phyloP scores from a whole-genome alignment of 805 yeast species.

The Cyberlindnera nakhonratchasimensis region DNA sequence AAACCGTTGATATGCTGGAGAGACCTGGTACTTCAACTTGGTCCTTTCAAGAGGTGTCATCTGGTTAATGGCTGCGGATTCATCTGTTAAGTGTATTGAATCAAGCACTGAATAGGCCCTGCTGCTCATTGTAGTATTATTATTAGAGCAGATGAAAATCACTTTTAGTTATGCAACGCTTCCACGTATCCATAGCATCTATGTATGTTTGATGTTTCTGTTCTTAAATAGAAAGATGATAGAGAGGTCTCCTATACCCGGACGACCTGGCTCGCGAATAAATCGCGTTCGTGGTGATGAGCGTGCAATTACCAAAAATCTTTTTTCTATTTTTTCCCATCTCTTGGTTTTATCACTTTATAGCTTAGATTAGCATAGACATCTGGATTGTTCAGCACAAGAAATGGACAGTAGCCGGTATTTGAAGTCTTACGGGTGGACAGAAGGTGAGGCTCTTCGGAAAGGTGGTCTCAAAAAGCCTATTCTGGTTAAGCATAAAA shows the following conservation, averaged over 20 bases:
- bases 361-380: not conserved
- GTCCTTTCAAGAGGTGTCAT: constrained; percentile 1
- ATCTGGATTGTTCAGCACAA: not conserved
- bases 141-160: no score
- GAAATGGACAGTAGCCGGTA: constrained; percentile 74
- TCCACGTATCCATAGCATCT: no score
- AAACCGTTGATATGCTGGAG: not conserved
- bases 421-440: constrained; percentile 82
- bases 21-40: not conserved
- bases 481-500: constrained; percentile 83
- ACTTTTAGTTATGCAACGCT: no score
- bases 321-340: not conserved
- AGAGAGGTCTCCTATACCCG: no score
- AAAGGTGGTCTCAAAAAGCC: constrained; percentile 83
- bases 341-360: not conserved
- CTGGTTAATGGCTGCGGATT: not conserved
- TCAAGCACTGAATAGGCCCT: not conserved
- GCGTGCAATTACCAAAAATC: constrained; percentile 6
- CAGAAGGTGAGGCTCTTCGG: constrained; percentile 80
- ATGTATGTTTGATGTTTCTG: not conserved
- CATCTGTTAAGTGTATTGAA: not conserved
- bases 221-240: no score
- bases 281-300: constrained; percentile 9
- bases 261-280: constrained; percentile 4
- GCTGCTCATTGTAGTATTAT: constrained; percentile 1